A percentile compares a stretch with the other conserved stretches of the same genome.
phyloP scores from a whole-genome alignment of 106 monocot species.

The Cymbidium sinense region DNA sequence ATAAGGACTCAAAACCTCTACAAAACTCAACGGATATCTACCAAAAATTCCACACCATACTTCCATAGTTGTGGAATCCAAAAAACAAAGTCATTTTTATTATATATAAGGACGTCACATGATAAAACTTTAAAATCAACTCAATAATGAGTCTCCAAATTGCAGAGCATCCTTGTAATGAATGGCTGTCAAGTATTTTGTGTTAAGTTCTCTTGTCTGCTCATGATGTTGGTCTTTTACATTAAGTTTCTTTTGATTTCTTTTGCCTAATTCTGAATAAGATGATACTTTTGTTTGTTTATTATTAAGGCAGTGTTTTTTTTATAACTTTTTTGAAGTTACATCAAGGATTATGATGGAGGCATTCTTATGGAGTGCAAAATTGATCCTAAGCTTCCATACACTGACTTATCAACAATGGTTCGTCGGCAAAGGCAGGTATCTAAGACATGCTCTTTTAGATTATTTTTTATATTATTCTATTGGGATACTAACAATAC shows the following conservation, averaged over 20 bases:
- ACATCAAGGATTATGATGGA: constrained; percentile 97
- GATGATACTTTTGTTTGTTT: not conserved
- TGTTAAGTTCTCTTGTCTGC: not conserved
- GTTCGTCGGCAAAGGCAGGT: constrained; percentile 97
- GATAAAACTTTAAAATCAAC: not conserved
- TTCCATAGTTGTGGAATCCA: not conserved
- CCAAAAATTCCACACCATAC: not conserved
- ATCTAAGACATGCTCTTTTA: not conserved
- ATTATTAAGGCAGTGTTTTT: not conserved
- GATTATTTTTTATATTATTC: not conserved
- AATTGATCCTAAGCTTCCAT: constrained; percentile 93
- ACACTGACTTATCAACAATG: constrained; percentile 92
- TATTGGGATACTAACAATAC: not conserved
- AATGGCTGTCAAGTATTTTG: not conserved
- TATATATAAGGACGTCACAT: not conserved
- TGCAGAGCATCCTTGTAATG: not conserved
- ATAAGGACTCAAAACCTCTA: not conserved
- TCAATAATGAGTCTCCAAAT: not conserved
- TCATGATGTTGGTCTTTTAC: not conserved
- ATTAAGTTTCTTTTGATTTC: not conserved
- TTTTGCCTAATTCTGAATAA: not conserved
- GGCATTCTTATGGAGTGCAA: constrained; percentile 98
- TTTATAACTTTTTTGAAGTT: constrained; percentile 41
- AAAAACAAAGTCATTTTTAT: not conserved
- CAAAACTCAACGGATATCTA: no score